Base-by-base conservation (phyloP, 2,329 filamentous ascomycete genomes). In the Diaporthe helianthi region DNA sequence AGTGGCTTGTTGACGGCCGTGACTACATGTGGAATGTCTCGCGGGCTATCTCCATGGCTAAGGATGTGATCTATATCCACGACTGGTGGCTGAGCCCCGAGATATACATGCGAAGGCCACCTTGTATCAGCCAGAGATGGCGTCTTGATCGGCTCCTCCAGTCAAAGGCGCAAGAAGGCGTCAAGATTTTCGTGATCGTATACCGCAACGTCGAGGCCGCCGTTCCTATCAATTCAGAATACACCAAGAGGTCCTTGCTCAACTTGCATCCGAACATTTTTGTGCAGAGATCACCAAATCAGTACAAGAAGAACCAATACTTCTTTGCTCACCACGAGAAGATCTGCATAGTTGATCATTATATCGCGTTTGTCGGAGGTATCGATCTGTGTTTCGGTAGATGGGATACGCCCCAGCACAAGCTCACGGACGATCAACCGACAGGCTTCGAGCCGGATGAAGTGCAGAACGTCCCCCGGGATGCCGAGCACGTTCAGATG, bases 11-110 rank as follows among this genome's bases (percentile, higher is more conserved):
- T 0, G 96, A 99, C 80, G 96, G 93, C 19, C 89, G 96, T 74
- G 96, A 99, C 78, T 97, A 98, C 83, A 98, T 98, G 95, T 99
- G 96, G 96, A 97, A 98, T 78, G 94, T 98, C 9, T 98, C 95
- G 13, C 89, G 95, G 73, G 96, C 96, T 15, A 97, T 99, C 76
- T 96, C 93, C 78, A 97, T 98, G 89, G 96, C 96, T 10, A 93
- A 93, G 76, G 96, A 98, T 81, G 95, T 98, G 71, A 95, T 99
- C 74, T 98, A 98, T 80, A 98, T 99, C 72, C 96, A 99, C 78
- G 96, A 98, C 79, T 99, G 96, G 96, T 99, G 96, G 96, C 83
- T 99, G 49, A 98, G 93, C 74, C 96, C 96, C 1, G 95, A 99
- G 80, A 83, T 99, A 53, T 99, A 99, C 82, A 91, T 98, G 90